phyloP scores from a whole-genome alignment of 2,329 filamentous ascomycete species.

The Grosmannia serpens region DNA sequence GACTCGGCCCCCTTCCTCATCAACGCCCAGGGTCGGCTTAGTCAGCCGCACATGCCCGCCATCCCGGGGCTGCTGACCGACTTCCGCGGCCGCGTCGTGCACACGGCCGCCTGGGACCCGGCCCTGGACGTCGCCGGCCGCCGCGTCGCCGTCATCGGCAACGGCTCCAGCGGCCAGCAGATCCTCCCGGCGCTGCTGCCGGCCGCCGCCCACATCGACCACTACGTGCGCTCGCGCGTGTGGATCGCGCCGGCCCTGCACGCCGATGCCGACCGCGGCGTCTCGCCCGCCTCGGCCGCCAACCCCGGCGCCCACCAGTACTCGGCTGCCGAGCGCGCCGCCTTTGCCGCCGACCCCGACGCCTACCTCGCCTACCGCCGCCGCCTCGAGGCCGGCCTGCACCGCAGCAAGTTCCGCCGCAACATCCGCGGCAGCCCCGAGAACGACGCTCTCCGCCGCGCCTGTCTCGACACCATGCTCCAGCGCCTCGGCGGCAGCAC shows the following conservation, averaged over 20 bases:
- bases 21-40: slow-evolving; percentile 29
- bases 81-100: slow-evolving; percentile 16
- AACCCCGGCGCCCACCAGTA: slow-evolving; percentile 17
- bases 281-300: slow-evolving; percentile 23
- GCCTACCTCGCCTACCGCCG: slow-evolving; percentile 30
- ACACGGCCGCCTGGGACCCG: slow-evolving; percentile 5
- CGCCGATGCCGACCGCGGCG: slow-evolving; percentile 29
- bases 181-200: slow-evolving; percentile 17
- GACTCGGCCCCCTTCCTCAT: slow-evolving; percentile 30
- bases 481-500: slow-evolving; percentile 28
- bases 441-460: slow-evolving; percentile 19
- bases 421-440: slow-evolving; percentile 25
- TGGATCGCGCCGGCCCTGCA: slow-evolving; percentile 24
- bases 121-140: slow-evolving; percentile 11
- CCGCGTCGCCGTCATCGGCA: slow-evolving; percentile 18
- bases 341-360: slow-evolving; percentile 25
- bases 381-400: slow-evolving; percentile 31
- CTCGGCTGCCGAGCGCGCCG: slow-evolving; percentile 24
- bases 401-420: slow-evolving; percentile 27
- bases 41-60: slow-evolving; percentile 30
- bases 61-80: slow-evolving; percentile 22
- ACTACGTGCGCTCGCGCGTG: slow-evolving; percentile 14
- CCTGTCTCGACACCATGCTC: slow-evolving; percentile 27
- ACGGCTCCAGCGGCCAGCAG: slow-evolving; percentile 18
- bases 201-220: slow-evolving; percentile 10